Conservation (phyloP, 768 basidiomycete genomes). For the Phaffia australis region DNA sequence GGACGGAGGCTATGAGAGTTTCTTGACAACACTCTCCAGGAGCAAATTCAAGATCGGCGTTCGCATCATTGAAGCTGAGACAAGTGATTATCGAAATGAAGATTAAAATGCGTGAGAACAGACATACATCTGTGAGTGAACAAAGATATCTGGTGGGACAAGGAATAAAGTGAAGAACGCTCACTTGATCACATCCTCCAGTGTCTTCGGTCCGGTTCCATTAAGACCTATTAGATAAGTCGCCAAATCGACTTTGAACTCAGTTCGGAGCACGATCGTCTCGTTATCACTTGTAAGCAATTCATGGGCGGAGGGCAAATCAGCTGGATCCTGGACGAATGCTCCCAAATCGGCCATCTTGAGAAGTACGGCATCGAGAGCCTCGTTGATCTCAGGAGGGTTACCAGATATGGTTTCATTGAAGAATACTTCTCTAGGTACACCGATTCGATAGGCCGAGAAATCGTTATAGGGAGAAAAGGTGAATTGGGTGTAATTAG, state of each 20-base stretch:
- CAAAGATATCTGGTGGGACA: no score
- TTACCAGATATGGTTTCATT: constrained; percentile 12
- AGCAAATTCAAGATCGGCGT: constrained; percentile 30
- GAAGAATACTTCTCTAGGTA: constrained; percentile 28
- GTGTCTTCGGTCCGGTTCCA: constrained; percentile 17
- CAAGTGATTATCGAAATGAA: neutral
- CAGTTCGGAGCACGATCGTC: constrained; percentile 27
- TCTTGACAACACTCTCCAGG: constrained; percentile 34
- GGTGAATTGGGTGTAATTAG: constrained; percentile 27
- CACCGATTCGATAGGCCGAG: constrained; percentile 26
- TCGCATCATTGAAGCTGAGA: constrained; percentile 29
- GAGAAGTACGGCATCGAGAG: constrained; percentile 24
- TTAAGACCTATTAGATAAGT: constrained; percentile 27
- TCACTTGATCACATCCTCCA: constrained; percentile 29
- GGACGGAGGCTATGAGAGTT: constrained; percentile 26
- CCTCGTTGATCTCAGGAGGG: constrained; percentile 23
- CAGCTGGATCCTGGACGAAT: constrained; percentile 25
- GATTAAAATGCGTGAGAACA: neutral
- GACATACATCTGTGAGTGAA: neutral
- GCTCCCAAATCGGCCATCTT: constrained; percentile 26
- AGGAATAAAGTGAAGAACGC: neutral
- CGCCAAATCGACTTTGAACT: constrained; percentile 31
- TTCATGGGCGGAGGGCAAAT: constrained; percentile 26
- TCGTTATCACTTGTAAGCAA: constrained; percentile 22
- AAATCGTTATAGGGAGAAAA: constrained; percentile 26